Percentiles rank a stretch among this genome's conserved stretches.
Conservation (phyloP, 2,329 filamentous ascomycete species). For the Akanthomyces muscarius region DNA sequence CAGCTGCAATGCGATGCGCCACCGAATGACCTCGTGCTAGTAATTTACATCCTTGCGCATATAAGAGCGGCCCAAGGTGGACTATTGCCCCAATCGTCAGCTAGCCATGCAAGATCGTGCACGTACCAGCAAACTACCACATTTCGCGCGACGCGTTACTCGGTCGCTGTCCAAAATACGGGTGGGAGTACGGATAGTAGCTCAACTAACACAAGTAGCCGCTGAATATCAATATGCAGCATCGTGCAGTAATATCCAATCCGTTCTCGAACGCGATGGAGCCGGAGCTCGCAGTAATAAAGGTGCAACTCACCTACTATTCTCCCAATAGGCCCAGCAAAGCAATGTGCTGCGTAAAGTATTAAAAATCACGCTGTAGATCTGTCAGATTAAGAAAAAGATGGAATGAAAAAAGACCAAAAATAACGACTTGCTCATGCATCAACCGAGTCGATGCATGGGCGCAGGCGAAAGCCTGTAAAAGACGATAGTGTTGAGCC, state of each 20-base stretch:
- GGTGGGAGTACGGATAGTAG: no score
- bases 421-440: neutral
- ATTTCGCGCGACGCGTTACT: neutral
- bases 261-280: no score
- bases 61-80: neutral
- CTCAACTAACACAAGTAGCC: no score
- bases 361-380: no score
- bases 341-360: no score
- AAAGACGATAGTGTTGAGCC: constrained; percentile 16
- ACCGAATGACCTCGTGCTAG: neutral
- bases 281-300: no score
- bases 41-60: constrained; percentile 8
- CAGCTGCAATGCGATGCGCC: neutral
- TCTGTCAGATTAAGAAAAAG: no score
- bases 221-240: no score
- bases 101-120: constrained; percentile 10
- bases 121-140: neutral
- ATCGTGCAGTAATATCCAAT: no score
- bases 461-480: neutral
- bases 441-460: neutral
- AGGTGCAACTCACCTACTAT: no score
- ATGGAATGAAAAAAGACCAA: no score
- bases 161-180: neutral
- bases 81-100: constrained; percentile 9
- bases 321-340: no score